Evolutionary conservation across 1,284 basidiomycete genomes (phyloP).

Genomic region (Ceratobasidium papillatum): DNA sequence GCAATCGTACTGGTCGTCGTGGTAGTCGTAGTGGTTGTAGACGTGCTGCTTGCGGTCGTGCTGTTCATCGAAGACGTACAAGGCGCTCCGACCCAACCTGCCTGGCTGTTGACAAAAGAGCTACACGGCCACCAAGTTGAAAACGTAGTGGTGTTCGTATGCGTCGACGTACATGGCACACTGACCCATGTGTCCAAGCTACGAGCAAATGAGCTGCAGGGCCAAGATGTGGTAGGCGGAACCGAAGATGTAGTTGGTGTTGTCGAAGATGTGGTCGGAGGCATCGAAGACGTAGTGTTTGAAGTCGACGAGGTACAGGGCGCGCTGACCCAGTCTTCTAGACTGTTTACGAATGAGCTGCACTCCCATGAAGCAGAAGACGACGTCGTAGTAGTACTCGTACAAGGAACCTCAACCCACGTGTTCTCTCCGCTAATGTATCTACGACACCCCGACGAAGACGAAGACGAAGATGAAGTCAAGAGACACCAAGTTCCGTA

Average conservation of each 20-base stretch:
- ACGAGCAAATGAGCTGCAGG: slow-evolving; percentile 4
- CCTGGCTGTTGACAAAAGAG: not conserved
- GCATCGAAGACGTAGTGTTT: not conserved
- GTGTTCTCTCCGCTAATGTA: not conserved
- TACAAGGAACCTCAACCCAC: not conserved
- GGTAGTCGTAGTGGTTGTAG: not conserved
- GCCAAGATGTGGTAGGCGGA: not conserved
- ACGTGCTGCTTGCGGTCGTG: not conserved
- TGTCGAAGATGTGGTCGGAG: not conserved
- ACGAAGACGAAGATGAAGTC: not conserved
- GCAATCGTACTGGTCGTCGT: not conserved
- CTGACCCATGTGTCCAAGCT: not conserved
- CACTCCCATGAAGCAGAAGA: not conserved
- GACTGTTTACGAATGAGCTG: not conserved
- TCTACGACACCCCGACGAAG: not conserved
- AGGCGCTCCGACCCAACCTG: slow-evolving; percentile 2
- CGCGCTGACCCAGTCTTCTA: not conserved
- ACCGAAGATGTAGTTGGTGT: not conserved
- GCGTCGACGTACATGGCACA: not conserved
- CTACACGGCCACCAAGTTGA: slow-evolving; percentile 21
- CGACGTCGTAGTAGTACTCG: not conserved
- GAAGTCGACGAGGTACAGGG: slow-evolving; percentile 6
- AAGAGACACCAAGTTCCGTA: not conserved
- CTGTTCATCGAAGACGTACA: slow-evolving; percentile 22
- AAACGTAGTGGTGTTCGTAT: not conserved